Conservation (phyloP, 164 flowering plant species). For the Paratinospora sagittata region DNA sequence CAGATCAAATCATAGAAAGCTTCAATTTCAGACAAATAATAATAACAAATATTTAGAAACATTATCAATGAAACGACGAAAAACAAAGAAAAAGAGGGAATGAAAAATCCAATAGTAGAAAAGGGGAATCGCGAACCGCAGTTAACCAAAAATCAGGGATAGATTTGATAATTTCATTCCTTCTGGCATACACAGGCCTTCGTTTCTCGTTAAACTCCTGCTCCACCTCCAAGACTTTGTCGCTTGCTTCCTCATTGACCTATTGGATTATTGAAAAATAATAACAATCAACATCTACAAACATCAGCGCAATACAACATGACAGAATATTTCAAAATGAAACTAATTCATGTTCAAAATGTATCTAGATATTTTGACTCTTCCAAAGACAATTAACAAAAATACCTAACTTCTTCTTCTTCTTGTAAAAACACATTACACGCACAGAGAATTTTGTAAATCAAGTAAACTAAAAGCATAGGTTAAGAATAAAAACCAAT, state of each 20-base stretch:
- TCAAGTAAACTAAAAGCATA: too few species aligned
- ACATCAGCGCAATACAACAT: not conserved
- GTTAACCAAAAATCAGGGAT: constrained; percentile 97
- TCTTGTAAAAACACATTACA: not conserved
- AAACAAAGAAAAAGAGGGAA: not conserved
- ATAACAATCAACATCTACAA: not conserved
- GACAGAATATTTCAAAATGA: not conserved
- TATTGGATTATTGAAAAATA: constrained; percentile 13
- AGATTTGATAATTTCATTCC: constrained; percentile 64
- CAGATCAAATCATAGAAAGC: not conserved
- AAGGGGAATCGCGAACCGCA: constrained; percentile 55
- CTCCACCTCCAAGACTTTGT: constrained; percentile 81
- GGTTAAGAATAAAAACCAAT: too few species aligned
- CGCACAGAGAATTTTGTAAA: not conserved
- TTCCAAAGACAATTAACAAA: not conserved
- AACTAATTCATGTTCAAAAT: not conserved
- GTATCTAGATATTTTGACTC: not conserved
- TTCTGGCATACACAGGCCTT: constrained; percentile 66
- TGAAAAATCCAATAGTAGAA: too few species aligned
- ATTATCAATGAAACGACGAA: not conserved
- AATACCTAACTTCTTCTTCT: not conserved
- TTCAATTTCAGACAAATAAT: not conserved
- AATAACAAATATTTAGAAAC: not conserved
- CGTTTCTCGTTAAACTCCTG: constrained; percentile 79
- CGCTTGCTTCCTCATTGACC: constrained; percentile 93